These are phyloP conservation scores for Cornus kousa DNA, from an alignment of 148 eudicot species.

Conservation along the genomic window DNA sequence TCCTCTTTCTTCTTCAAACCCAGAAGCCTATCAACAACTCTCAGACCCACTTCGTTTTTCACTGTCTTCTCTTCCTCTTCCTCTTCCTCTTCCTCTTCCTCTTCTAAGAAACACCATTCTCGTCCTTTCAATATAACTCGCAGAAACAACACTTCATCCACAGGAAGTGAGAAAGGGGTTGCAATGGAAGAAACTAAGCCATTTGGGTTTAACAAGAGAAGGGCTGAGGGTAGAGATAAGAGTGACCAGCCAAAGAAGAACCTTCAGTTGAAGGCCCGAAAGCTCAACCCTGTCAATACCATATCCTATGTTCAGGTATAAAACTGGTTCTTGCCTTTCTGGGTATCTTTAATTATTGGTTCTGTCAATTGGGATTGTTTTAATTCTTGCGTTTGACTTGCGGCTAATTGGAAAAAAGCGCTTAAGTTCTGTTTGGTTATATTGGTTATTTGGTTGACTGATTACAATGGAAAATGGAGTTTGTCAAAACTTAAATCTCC, in stretches of 20 bases:
- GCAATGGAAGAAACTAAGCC: constrained; percentile 38
- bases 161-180: constrained; percentile 27
- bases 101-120: constrained; percentile 12
- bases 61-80: constrained; percentile 34
- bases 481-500: too few species aligned
- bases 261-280: constrained; percentile 59
- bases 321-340: background rate
- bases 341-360: background rate
- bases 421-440: too few species aligned
- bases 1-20: constrained; percentile 14
- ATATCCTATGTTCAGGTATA: constrained; percentile 78
- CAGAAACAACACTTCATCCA: constrained; percentile 36
- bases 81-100: constrained; percentile 15
- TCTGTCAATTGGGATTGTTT: background rate
- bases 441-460: background rate
- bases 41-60: constrained; percentile 17
- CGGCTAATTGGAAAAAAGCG: background rate
- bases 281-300: constrained; percentile 75
- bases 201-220: constrained; percentile 61
- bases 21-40: constrained; percentile 11
- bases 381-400: background rate
- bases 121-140: constrained; percentile 16
- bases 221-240: constrained; percentile 81
- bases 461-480: background rate
- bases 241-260: constrained; percentile 34